These are phyloP conservation scores for Geotrichum cucujoidarum DNA, from an alignment of 1,139 yeast species.

Conservation along the genomic window DNA sequence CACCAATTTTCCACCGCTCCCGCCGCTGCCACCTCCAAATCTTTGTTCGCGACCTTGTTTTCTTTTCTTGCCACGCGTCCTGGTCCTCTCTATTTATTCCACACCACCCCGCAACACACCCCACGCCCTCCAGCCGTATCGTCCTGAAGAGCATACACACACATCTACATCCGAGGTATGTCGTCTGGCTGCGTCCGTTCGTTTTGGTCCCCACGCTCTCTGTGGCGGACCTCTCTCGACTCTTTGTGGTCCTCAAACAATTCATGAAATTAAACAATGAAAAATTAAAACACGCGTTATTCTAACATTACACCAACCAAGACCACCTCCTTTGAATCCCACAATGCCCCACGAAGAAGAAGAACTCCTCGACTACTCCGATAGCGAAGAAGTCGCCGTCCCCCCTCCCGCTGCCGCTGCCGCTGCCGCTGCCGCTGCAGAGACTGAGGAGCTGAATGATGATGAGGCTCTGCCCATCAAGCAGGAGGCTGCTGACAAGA, in stretches of 20 bases:
- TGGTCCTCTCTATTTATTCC: too few species aligned
- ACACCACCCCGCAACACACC: too few species aligned
- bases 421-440: slow-evolving; percentile 30
- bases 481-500: slow-evolving; percentile 63
- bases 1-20: neutral
- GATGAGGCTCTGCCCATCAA: slow-evolving; percentile 32
- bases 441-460: slow-evolving; percentile 22
- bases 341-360: slow-evolving; percentile 77
- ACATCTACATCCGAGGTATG: too few species aligned
- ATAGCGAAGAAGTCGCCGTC: slow-evolving; percentile 89
- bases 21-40: too few species aligned
- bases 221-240: too few species aligned
- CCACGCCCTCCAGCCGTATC: too few species aligned
- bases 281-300: neutral
- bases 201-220: too few species aligned
- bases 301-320: neutral
- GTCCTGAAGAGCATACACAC: too few species aligned
- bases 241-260: too few species aligned
- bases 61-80: too few species aligned
- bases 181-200: too few species aligned
- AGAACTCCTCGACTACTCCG: slow-evolving; percentile 97
- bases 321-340: neutral
- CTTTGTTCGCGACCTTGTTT: neutral
- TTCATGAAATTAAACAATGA: too few species aligned
- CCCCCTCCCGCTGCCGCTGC: slow-evolving; percentile 50